A percentile compares a stretch with the other conserved stretches of the same genome.
Evolutionary conservation across 495 filamentous ascomycete species (phyloP).

Genomic region (Penicillium simplicissimum): DNA sequence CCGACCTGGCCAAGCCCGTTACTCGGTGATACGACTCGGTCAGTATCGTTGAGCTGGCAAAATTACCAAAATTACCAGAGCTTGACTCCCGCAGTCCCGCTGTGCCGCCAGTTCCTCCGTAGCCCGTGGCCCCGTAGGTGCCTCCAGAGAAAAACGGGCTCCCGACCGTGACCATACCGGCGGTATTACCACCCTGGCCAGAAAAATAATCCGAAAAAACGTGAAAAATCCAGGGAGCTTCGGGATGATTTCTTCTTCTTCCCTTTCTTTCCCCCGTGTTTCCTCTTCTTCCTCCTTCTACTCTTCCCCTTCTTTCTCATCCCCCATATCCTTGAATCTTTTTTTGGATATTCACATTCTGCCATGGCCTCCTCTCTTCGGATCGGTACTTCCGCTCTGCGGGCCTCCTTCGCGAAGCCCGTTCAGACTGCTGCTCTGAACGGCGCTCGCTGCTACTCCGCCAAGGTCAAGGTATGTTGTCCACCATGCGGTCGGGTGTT

Average conservation of each 20-base stretch:
- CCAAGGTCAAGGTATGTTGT: conserved; percentile 74
- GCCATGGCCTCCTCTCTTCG: conserved; percentile 77
- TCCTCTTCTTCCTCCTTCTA: conserved; percentile 11
- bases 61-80: conserved; percentile 6
- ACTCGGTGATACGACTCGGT: neutral
- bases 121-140: too few species aligned
- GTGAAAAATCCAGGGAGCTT: conserved; percentile 21
- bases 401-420: conserved; percentile 63
- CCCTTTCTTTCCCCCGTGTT: conserved; percentile 7
- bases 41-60: neutral
- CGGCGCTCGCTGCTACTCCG: conserved; percentile 83
- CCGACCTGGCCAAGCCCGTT: conserved; percentile 12
- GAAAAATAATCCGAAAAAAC: conserved; percentile 15
- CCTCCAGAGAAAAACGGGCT: conserved; percentile 14
- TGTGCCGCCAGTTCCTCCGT: neutral
- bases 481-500: neutral
- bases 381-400: conserved; percentile 72
- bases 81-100: conserved; percentile 2
- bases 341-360: conserved; percentile 25
- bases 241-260: conserved; percentile 16
- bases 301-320: conserved; percentile 8
- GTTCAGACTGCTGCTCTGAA: conserved; percentile 72
- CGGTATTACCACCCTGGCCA: conserved; percentile 30
- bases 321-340: conserved; percentile 13
- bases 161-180: conserved; percentile 37